These are phyloP conservation scores for Eutypa lata DNA, from an alignment of 2,329 filamentous ascomycete species.

Conservation along the genomic window DNA sequence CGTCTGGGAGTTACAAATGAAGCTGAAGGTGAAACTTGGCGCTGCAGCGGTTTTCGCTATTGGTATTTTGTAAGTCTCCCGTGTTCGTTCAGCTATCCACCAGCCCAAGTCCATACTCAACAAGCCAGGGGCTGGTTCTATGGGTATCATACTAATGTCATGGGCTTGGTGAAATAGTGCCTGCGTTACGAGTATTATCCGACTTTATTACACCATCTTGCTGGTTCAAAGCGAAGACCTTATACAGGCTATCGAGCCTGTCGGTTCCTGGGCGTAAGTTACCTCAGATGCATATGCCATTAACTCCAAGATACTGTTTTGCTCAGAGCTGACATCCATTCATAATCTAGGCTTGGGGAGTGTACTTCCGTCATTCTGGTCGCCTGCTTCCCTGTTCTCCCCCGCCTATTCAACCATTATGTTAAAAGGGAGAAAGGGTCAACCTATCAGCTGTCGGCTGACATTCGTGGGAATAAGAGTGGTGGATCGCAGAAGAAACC, in stretches of 20 bases:
- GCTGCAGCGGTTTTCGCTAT: slow-evolving; percentile 16
- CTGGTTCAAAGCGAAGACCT: slow-evolving; percentile 1
- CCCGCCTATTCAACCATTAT: no score
- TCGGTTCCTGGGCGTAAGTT: slow-evolving; percentile 11
- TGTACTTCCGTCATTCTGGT: no score
- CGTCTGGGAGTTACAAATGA: slow-evolving; percentile 16
- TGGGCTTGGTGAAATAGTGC: slow-evolving; percentile 6
- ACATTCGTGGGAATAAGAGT: no score
- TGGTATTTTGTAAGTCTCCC: slow-evolving; percentile 15
- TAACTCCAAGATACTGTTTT: no score
- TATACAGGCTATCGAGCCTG: slow-evolving; percentile 4
- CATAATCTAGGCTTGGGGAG: no score
- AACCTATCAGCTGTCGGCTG: no score
- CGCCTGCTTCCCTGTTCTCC: no score
- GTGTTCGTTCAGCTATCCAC: neutral
- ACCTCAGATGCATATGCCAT: neutral
- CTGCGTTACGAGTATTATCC: slow-evolving; percentile 6
- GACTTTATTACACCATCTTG: slow-evolving; percentile 9
- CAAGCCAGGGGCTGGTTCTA: neutral
- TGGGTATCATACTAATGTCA: neutral
- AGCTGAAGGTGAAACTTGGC: slow-evolving; percentile 13
- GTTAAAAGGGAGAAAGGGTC: no score
- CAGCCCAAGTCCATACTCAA: no score
- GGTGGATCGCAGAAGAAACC: no score
- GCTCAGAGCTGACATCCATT: no score